Evolutionary conservation across 2,329 filamentous ascomycete species (phyloP), one percentile per base, ranked within the genome.

Genomic region (Colletotrichum scovillei): DNA sequence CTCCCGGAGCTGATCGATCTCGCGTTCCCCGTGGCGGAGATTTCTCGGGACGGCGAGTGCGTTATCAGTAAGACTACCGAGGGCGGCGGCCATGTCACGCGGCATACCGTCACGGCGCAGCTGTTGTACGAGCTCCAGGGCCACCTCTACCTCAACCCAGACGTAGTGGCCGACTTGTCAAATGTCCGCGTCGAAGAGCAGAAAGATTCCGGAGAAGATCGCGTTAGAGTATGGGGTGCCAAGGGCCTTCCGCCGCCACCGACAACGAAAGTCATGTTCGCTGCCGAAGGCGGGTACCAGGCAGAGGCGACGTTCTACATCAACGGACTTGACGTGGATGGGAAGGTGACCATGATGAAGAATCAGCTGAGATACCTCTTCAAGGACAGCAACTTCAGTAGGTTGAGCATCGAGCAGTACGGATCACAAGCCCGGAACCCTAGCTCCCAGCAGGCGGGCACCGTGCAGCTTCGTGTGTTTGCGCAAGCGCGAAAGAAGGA

Each of bases 251-350:
- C 84, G 0, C 87, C 87, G 2, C 87, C 87, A 0, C 81, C 86
- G 1, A 88, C 87, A 0, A 89, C 87, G 1, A 89, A 89, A 75
- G 80, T 87, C 7, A 86, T 86, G n/a, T 81, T 88, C 19, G 87
- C 86, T 73, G 88, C 87, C 69, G 79, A 81, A 9, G 87, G 83
- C 8, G 87, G 87, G 0, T 89, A 83, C 70, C 84, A 88, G 76
- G 81, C 81, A 2, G 82, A 89, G 74, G 69, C 69, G 5, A 69
- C 66, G 2, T 73, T 74, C 49, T 74, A 72, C 12, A 69, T 74
- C 56, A 73, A 74, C 30, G 69, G 73, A 0, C 66, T 74, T 3
- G 73, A 74, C n/a, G 70, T 73, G 8, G 16, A 66, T 2, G 73
- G 79, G 56, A 78, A 79, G 32, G 75, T 73, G 1, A 24, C 75